Conservation (phyloP, 306 rosid genomes). For the Cucurbita ficifolia region DNA sequence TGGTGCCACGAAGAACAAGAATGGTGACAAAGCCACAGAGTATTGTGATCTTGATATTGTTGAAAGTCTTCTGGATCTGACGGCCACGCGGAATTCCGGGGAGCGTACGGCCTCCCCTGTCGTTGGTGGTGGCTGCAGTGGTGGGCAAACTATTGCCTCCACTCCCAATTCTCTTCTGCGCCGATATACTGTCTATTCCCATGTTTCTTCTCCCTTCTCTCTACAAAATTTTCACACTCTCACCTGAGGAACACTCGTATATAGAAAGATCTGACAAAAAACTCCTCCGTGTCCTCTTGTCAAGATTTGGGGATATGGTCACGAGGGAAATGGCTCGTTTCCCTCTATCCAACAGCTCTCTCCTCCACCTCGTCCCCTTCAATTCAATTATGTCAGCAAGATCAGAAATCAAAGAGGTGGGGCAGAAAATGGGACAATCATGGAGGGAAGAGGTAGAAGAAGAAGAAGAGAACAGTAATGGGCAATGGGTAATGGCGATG, state of each 20-base stretch:
- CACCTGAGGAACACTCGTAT: neutral
- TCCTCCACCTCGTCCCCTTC: neutral
- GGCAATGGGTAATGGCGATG: neutral
- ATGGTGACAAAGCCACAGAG: conserved; percentile 94
- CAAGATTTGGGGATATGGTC: neutral
- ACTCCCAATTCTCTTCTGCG: conserved; percentile 34
- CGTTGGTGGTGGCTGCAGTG: conserved; percentile 19
- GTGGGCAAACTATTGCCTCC: conserved; percentile 19
- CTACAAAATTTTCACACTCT: neutral
- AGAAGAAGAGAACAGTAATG: neutral
- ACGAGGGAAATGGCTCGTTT: neutral
- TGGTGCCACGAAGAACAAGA: conserved; percentile 92
- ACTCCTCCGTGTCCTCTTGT: neutral
- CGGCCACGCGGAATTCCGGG: conserved; percentile 54
- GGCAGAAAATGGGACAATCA: neutral
- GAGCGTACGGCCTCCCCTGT: conserved; percentile 8
- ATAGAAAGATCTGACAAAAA: neutral
- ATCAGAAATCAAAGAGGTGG: neutral
- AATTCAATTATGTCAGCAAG: neutral
- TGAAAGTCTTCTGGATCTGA: conserved; percentile 79
- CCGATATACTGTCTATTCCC: conserved; percentile 40
- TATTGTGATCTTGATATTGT: conserved; percentile 79
- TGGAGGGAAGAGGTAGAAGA: neutral
- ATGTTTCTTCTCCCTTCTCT: conserved; percentile 11
- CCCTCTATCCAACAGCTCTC: neutral